phyloP scores from a whole-genome alignment of 108 stramenopile species.

The Cyclotella atomus region DNA sequence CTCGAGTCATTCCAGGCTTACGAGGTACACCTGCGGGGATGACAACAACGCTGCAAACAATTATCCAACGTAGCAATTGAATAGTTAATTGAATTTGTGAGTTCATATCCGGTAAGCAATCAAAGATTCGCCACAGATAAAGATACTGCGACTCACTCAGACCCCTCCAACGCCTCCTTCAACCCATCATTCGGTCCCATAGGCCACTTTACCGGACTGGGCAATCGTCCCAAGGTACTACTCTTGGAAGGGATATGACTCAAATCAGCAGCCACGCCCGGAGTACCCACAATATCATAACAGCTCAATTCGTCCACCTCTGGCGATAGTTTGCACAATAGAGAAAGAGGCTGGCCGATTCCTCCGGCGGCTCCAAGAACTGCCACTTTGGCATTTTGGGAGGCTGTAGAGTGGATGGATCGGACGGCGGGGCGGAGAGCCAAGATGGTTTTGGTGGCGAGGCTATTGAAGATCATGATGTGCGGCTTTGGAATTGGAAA shows the following conservation, averaged over 20 bases:
- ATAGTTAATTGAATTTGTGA: neutral
- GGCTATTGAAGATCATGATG: constrained; percentile 41
- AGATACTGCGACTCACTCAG: constrained; percentile 46
- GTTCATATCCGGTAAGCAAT: neutral
- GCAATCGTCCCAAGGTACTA: constrained; percentile 68
- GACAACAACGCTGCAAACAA: constrained; percentile 77
- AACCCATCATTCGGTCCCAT: constrained; percentile 69
- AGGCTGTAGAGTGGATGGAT: constrained; percentile 56
- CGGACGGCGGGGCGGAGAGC: constrained; percentile 10
- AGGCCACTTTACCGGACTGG: constrained; percentile 78
- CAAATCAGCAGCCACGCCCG: constrained; percentile 98
- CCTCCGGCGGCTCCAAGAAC: constrained; percentile 97
- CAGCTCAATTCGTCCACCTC: constrained; percentile 82
- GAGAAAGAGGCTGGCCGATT: constrained; percentile 97
- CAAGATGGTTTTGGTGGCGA: constrained; percentile 28
- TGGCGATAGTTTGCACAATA: constrained; percentile 94
- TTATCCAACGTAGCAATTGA: neutral
- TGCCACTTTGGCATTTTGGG: constrained; percentile 80
- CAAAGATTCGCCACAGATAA: neutral
- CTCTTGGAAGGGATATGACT: constrained; percentile 76
- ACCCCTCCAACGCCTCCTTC: constrained; percentile 77
- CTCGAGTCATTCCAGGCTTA: constrained; percentile 97
- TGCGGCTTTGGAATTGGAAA: no score
- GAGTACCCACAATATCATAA: constrained; percentile 93
- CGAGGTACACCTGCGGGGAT: constrained; percentile 99